Percentiles rank a stretch among this genome's conserved stretches.
Conservation (phyloP, 345 rosid genomes). For the Citrus glauca region DNA sequence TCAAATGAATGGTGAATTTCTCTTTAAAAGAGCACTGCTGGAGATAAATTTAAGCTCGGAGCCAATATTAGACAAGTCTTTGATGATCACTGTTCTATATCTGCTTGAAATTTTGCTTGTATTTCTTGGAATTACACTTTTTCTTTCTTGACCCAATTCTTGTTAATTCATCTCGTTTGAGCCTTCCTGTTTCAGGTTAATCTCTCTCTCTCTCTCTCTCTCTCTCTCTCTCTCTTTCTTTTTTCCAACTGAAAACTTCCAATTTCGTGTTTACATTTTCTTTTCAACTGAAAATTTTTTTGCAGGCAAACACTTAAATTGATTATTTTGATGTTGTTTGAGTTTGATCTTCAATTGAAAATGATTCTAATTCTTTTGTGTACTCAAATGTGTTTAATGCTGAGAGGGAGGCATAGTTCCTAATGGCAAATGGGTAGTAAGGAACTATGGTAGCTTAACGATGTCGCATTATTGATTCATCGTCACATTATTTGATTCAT, state of each 20-base stretch:
- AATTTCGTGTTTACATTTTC: constrained; percentile 33
- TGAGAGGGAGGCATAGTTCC: background rate
- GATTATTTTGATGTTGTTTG: constrained; percentile 39
- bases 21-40: too few relatives aligned
- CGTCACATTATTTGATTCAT: too few relatives aligned
- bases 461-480: too few relatives aligned
- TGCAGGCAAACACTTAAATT: constrained; percentile 23
- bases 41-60: constrained; percentile 3
- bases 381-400: background rate
- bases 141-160: constrained; percentile 39
- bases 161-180: constrained; percentile 7
- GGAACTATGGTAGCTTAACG: too few relatives aligned
- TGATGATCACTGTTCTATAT: constrained; percentile 59
- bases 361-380: constrained; percentile 4
- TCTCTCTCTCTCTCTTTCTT: background rate
- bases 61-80: constrained; percentile 89
- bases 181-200: constrained; percentile 41
- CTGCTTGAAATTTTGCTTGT: constrained; percentile 64
- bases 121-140: constrained; percentile 46
- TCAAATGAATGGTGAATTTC: constrained; percentile 56
- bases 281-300: background rate
- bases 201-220: background rate
- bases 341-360: constrained; percentile 23
- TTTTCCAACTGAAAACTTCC: constrained; percentile 11
- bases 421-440: background rate